These are phyloP conservation scores for Tylopilus intermedius DNA, from an alignment of 768 basidiomycete genomes.

Conservation along the genomic window DNA sequence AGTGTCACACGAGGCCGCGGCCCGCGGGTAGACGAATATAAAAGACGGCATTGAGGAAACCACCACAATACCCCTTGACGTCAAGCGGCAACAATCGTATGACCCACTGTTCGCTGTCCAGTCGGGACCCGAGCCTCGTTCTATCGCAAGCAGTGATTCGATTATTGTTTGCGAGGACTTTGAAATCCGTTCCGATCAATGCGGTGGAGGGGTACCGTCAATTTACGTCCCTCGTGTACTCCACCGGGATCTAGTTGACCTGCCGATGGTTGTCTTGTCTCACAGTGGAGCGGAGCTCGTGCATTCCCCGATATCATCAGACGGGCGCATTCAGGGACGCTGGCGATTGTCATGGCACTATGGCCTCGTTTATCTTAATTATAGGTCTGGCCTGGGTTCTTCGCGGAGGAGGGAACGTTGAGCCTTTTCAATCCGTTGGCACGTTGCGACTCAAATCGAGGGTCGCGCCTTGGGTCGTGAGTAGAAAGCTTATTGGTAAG, in stretches of 20 bases:
- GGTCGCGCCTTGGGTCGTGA: background rate
- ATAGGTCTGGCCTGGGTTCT: background rate
- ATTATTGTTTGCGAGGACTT: background rate
- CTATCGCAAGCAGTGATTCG: background rate
- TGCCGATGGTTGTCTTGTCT: background rate
- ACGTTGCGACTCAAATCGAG: background rate
- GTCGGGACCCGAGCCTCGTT: background rate
- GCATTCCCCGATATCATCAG: background rate
- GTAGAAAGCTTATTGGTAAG: background rate
- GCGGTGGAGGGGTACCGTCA: background rate
- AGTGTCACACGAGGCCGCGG: slow-evolving; percentile 21
- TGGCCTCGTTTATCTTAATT: background rate
- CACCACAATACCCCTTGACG: background rate
- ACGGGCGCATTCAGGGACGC: background rate
- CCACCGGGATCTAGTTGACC: background rate
- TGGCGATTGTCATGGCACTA: background rate
- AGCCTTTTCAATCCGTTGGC: background rate
- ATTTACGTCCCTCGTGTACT: slow-evolving; percentile 8
- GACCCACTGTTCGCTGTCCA: background rate
- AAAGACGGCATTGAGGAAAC: background rate
- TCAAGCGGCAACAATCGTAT: background rate
- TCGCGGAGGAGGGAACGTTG: background rate
- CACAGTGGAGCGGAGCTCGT: slow-evolving; percentile 12
- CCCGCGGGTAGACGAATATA: slow-evolving; percentile 1
- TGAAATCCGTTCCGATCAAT: slow-evolving; percentile 5